phyloP scores from a whole-genome alignment of 192 early-diverging fungal genomes.

The Nowakowskiella sp. region DNA sequence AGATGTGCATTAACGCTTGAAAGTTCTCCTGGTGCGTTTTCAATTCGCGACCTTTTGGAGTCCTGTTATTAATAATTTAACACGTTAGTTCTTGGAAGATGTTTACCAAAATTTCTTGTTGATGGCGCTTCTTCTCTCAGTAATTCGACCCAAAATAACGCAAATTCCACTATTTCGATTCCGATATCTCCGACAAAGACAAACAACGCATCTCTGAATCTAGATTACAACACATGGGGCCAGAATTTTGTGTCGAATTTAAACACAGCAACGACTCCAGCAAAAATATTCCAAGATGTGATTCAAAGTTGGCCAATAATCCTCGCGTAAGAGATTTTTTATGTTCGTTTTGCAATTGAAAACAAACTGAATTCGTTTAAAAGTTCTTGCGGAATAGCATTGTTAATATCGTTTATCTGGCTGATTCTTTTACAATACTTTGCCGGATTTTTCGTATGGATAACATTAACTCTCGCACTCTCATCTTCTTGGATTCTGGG shows the following conservation, averaged over 20 bases:
- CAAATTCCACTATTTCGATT: no score
- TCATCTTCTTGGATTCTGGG: conserved; percentile 7
- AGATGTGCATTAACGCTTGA: not conserved
- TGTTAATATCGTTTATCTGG: conserved; percentile 33
- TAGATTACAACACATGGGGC: conserved; percentile 3
- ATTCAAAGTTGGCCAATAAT: conserved; percentile 20
- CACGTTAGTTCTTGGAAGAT: conserved; percentile 13
- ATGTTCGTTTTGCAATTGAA: not conserved
- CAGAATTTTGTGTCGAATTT: conserved; percentile 7
- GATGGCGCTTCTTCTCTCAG: no score
- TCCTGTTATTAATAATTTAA: not conserved
- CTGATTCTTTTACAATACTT: conserved; percentile 28
- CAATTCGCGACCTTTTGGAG: not conserved
- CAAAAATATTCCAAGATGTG: conserved; percentile 19
- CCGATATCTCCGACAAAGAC: not conserved
- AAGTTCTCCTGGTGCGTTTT: not conserved
- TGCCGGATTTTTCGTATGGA: conserved; percentile 15
- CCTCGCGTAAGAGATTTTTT: conserved; percentile 9
- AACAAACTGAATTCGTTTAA: conserved; percentile 7
- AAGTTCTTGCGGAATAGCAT: conserved; percentile 10
- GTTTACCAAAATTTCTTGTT: conserved; percentile 12
- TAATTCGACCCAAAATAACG: no score
- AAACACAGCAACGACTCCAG: conserved; percentile 9
- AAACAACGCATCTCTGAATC: not conserved
- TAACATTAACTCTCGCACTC: not conserved